Conservation (phyloP, 2,329 filamentous ascomycete species). For the Colletotrichum zoysiae region DNA sequence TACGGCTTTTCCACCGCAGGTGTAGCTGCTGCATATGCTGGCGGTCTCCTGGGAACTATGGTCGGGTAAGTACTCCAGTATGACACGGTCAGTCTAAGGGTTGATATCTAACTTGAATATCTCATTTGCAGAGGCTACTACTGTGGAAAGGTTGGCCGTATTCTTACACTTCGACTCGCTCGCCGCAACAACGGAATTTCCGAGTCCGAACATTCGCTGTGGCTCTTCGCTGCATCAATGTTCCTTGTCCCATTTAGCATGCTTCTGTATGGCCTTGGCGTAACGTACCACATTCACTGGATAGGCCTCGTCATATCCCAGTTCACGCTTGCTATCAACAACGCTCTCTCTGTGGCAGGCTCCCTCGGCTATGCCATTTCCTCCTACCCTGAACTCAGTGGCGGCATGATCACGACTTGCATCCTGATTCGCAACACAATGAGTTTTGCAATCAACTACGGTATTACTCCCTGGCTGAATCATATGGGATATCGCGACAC, state of each 20-base stretch:
- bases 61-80: constrained; percentile 47
- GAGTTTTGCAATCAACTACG: constrained; percentile 51
- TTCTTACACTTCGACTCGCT: constrained; percentile 53
- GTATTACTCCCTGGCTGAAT: constrained; percentile 49
- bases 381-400: constrained; percentile 49
- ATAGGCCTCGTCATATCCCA: constrained; percentile 48
- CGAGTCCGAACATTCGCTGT: constrained; percentile 58
- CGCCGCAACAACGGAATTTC: constrained; percentile 56
- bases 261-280: constrained; percentile 56
- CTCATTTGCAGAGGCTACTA: constrained; percentile 42
- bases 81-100: accelerated
- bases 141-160: constrained; percentile 54
- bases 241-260: constrained; percentile 56
- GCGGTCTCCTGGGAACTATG: constrained; percentile 56
- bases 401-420: constrained; percentile 48
- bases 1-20: constrained; percentile 48
- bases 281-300: constrained; percentile 49
- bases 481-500: constrained; percentile 54
- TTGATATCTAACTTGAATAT: background rate
- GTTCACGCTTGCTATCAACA: constrained; percentile 47
- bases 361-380: constrained; percentile 49
- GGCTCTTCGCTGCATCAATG: constrained; percentile 47
- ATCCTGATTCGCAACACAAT: constrained; percentile 54
- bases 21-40: constrained; percentile 45
- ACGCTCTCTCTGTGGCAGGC: constrained; percentile 45